Conservation (phyloP, 2,329 filamentous ascomycete species). For the Drechslerella dactyloides region DNA sequence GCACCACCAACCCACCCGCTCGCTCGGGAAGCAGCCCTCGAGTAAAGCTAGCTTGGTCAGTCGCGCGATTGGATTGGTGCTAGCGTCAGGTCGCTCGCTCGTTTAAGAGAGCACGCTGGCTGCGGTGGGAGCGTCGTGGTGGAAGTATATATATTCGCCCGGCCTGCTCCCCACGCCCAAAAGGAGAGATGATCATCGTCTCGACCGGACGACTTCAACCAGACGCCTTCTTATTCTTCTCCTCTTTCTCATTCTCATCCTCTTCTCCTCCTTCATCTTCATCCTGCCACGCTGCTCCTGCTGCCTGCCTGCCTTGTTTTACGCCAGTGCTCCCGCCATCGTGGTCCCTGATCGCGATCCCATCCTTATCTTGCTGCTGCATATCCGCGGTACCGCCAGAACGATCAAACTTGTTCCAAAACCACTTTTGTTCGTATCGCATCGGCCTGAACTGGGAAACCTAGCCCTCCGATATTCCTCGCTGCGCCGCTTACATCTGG, state of each 20-base stretch:
- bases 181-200: constrained; percentile 49
- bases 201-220: constrained; percentile 23
- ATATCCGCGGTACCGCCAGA: not conserved
- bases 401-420: not conserved
- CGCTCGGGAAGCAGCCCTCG: not conserved
- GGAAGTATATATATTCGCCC: constrained; percentile 15
- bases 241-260: not conserved
- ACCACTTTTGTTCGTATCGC: not conserved
- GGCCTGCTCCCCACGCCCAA: constrained; percentile 39
- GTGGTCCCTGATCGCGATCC: not conserved
- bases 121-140: no score
- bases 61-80: no score
- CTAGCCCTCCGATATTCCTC: constrained; percentile 1
- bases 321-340: not conserved
- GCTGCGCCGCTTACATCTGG: not conserved
- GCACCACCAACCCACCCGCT: not conserved
- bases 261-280: not conserved
- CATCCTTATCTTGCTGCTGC: not conserved
- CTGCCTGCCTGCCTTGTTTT: not conserved
- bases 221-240: not conserved
- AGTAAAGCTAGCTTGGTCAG: no score
- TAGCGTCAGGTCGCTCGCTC: not conserved
- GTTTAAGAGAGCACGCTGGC: not conserved
- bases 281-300: not conserved
- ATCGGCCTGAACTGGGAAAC: not conserved